These are phyloP conservation scores for Neospermospora avenae DNA, from an alignment of 2,329 filamentous ascomycete genomes.

Conservation along the genomic window DNA sequence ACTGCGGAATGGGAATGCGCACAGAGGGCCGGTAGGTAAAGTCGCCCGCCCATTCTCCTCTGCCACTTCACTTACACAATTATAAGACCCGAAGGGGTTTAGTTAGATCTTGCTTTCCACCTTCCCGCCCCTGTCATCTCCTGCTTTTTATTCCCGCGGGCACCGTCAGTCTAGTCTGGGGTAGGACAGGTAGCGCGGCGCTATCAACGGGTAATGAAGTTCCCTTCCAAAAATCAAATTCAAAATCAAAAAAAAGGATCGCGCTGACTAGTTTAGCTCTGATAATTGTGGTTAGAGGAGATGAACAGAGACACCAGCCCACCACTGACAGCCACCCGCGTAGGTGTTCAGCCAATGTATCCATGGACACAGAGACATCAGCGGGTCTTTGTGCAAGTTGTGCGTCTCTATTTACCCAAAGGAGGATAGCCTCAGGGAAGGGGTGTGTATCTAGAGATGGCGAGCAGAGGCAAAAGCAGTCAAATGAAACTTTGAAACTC, in stretches of 20 bases:
- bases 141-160: neutral
- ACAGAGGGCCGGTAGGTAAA: too few relatives aligned
- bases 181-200: neutral
- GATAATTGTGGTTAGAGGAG: neutral
- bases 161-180: neutral
- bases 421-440: too few relatives aligned
- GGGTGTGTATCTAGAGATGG: neutral
- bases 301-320: neutral
- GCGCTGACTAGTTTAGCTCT: neutral
- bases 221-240: too few relatives aligned
- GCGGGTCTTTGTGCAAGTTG: neutral
- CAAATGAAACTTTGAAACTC: neutral
- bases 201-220: slow-evolving; percentile 9
- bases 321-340: slow-evolving; percentile 12
- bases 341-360: neutral
- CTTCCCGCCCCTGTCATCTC: neutral
- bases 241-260: too few relatives aligned
- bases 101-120: too few relatives aligned
- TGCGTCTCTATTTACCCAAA: too few relatives aligned
- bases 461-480: neutral
- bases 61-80: too few relatives aligned
- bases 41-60: too few relatives aligned
- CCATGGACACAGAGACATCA: neutral
- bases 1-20: neutral
- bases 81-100: too few relatives aligned